Conservation (phyloP, 495 filamentous ascomycete species). For the Penicillium paxilli region DNA sequence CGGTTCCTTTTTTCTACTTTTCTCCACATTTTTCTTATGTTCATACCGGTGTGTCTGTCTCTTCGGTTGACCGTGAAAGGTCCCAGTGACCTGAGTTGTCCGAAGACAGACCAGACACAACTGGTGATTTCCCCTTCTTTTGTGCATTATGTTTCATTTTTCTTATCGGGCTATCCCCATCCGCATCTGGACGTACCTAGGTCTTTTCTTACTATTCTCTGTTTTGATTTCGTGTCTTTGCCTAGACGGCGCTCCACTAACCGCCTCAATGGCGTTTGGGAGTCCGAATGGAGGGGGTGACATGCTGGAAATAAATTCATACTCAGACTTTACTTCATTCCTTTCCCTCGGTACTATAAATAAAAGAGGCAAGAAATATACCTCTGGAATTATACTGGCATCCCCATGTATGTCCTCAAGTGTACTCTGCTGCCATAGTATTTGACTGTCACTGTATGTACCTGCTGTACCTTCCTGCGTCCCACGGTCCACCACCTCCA, state of each 20-base stretch:
- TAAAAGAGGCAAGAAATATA: too few species aligned
- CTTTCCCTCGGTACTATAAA: too few species aligned
- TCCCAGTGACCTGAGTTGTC: neutral
- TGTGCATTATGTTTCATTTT: constrained; percentile 11
- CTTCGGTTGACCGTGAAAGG: neutral
- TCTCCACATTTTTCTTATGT: constrained; percentile 10
- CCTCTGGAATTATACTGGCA: too few species aligned
- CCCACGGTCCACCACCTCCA: neutral
- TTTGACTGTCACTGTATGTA: neutral
- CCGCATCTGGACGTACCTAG: constrained; percentile 20
- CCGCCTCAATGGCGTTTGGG: constrained; percentile 26
- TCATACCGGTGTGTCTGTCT: neutral
- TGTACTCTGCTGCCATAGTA: neutral
- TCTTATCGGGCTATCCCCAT: constrained; percentile 8
- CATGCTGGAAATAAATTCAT: constrained; percentile 18
- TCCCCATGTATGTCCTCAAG: neutral
- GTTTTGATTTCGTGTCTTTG: constrained; percentile 18
- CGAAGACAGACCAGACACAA: neutral
- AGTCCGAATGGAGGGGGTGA: constrained; percentile 16
- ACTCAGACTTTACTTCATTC: neutral
- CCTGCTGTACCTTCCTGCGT: neutral
- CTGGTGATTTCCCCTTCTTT: constrained; percentile 5
- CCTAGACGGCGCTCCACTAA: constrained; percentile 18
- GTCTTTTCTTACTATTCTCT: constrained; percentile 9
- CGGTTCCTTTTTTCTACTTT: neutral